Percentiles rank a stretch among this genome's conserved stretches.
Evolutionary conservation across 495 filamentous ascomycete genomes (phyloP).

Genomic region (Tuber indicum): DNA sequence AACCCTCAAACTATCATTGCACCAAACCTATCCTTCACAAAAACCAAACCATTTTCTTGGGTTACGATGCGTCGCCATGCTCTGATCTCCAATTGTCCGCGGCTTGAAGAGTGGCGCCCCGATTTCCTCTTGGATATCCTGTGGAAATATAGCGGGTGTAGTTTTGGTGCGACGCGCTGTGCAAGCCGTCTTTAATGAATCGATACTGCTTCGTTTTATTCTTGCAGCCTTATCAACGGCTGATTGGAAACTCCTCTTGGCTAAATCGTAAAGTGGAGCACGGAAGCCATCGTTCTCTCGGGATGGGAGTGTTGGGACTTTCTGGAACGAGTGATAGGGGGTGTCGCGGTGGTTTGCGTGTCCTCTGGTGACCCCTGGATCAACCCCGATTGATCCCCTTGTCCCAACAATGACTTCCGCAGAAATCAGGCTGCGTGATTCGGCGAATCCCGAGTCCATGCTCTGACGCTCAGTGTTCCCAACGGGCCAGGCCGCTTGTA

Average conservation of each 20-base stretch:
- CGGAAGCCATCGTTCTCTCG: fast-evolving
- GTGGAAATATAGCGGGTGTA: fast-evolving
- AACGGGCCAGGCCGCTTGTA: no score
- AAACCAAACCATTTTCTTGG: neutral
- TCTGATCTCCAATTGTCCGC: neutral
- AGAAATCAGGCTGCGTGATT: neutral
- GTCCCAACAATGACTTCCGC: fast-evolving
- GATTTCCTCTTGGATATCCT: neutral
- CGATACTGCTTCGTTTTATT: neutral
- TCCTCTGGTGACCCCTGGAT: fast-evolving
- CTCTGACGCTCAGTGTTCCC: no score
- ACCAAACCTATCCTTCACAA: neutral
- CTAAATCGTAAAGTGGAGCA: fast-evolving
- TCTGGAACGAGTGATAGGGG: no score
- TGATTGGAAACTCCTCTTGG: neutral
- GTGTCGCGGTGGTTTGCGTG: neutral
- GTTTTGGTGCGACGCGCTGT: neutral
- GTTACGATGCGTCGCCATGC: neutral
- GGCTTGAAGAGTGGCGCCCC: neutral
- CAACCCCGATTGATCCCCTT: neutral
- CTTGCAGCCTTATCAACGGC: neutral
- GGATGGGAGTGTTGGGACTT: fast-evolving
- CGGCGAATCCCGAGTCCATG: neutral
- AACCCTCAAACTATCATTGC: neutral
- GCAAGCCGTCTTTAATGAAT: neutral